Evolutionary conservation across 2,329 filamentous ascomycete species (phyloP), one percentile per base, ranked within the genome.

Genomic region (Alternaria atra): DNA sequence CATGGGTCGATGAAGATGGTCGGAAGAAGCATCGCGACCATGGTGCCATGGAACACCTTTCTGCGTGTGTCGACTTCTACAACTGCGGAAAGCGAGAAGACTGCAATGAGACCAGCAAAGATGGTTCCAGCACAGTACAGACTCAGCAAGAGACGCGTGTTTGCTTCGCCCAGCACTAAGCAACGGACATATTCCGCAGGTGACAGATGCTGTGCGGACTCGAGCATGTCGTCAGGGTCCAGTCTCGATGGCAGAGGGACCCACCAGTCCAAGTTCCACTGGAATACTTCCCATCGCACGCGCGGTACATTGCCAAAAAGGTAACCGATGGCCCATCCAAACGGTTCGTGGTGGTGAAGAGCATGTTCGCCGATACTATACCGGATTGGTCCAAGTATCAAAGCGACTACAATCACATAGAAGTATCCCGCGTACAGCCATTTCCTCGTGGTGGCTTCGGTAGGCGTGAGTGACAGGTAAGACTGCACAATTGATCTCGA

Each of bases 41-140:
- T 98, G 86, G 94, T 97, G 69, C 96, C 96, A 78, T 99, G 95
- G 77, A 99, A 99, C 25, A 98, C 92, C 79, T 99, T 99, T 52
- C 95, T 89, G 51, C 95, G 88, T 1, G 95, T 99, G 80, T 99
- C 95, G 47, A 99, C 94, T 79, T 97, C 94, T 67, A 91, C 94
- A 51, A 92, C 83, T 3, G 88, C 83, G 40, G 90, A 91, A 37
- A 97, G 85, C 42, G 85, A 87, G 53, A 95, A 87, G 7, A 97
- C 92, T 4, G 91, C 84, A 9, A 88, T 80, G 35, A 98, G 84
- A 1, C 94, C 95, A 1, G 88, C 75, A 15, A 86, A 75, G 15
- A 98, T 85, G 55, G 96, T 87, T 4, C 79, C 68, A 1, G 89
- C 66, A 84, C 90, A 98, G 82, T 97, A 97, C 4, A 79, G 86